Evolutionary conservation across 1,284 basidiomycete genomes (phyloP).

Genomic region (Ustilago sp.): DNA sequence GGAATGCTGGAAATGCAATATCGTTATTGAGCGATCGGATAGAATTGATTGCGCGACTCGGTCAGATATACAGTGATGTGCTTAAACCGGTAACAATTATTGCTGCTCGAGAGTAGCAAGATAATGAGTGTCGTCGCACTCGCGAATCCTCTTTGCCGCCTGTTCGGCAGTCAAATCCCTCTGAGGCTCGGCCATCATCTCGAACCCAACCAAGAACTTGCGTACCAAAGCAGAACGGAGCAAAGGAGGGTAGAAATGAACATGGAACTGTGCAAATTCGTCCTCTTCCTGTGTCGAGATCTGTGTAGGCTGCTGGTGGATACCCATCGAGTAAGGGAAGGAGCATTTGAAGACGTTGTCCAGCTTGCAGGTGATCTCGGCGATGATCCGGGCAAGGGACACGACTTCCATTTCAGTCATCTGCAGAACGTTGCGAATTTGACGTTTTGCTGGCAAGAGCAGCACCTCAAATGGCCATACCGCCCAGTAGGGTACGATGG

Average conservation of each 20-base stretch:
- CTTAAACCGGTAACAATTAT: background rate
- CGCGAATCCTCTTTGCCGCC: constrained; percentile 79
- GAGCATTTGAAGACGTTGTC: constrained; percentile 74
- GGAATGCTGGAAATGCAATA: background rate
- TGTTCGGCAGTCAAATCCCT: constrained; percentile 91
- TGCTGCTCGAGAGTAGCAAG: constrained; percentile 33
- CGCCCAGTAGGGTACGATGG: constrained; percentile 95
- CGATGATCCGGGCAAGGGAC: constrained; percentile 71
- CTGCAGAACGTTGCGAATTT: constrained; percentile 55
- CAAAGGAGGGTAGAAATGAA: constrained; percentile 90
- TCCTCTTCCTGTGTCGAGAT: constrained; percentile 70
- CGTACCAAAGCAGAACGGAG: constrained; percentile 83
- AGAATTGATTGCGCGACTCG: background rate
- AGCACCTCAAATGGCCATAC: constrained; percentile 93
- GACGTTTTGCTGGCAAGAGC: constrained; percentile 55
- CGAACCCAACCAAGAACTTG: constrained; percentile 94
- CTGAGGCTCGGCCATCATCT: constrained; percentile 91
- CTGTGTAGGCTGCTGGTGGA: constrained; percentile 78
- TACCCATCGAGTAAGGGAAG: constrained; percentile 96
- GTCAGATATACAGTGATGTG: background rate
- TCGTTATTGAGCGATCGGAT: background rate
- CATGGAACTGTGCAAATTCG: constrained; percentile 80
- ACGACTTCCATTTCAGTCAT: constrained; percentile 49
- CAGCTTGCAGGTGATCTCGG: constrained; percentile 61
- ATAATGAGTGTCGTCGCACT: constrained; percentile 55